Evolutionary conservation across 106 monocot species (phyloP).

Genomic region (Phalaenopsis equestris): DNA sequence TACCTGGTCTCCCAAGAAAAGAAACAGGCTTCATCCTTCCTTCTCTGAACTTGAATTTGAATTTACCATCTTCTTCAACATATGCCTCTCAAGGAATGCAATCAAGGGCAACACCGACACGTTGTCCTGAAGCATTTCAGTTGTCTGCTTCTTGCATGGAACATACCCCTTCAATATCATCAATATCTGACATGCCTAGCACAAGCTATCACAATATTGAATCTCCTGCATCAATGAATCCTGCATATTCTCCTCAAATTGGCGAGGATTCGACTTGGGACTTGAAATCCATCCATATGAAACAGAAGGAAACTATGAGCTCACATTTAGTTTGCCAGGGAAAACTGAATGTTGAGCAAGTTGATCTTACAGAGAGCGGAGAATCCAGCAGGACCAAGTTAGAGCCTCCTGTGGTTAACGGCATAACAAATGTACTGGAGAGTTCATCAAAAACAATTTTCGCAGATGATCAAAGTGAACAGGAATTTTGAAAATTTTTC

Average conservation of each 20-base stretch:
- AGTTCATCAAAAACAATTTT: not conserved
- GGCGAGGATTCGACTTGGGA: slow-evolving; percentile 10
- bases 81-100: not conserved
- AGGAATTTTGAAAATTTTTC: slow-evolving; percentile 15
- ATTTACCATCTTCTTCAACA: slow-evolving; percentile 16
- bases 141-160: slow-evolving; percentile 3
- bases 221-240: slow-evolving; percentile 7
- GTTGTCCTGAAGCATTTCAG: not conserved
- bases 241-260: slow-evolving; percentile 13
- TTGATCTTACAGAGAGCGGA: slow-evolving; percentile 14
- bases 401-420: slow-evolving; percentile 10
- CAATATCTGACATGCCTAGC: slow-evolving; percentile 7
- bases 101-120: not conserved
- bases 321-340: slow-evolving; percentile 16
- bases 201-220: slow-evolving; percentile 17
- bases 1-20: not conserved
- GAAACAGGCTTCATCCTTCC: slow-evolving; percentile 19
- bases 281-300: slow-evolving; percentile 12
- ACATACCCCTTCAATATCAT: slow-evolving; percentile 14
- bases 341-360: slow-evolving; percentile 13
- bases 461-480: slow-evolving; percentile 16
- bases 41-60: slow-evolving; percentile 52
- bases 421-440: slow-evolving; percentile 3
- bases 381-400: slow-evolving; percentile 24
- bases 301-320: slow-evolving; percentile 16